phyloP scores from a whole-genome alignment of 768 basidiomycete species.

The Termitomyces sp. region DNA sequence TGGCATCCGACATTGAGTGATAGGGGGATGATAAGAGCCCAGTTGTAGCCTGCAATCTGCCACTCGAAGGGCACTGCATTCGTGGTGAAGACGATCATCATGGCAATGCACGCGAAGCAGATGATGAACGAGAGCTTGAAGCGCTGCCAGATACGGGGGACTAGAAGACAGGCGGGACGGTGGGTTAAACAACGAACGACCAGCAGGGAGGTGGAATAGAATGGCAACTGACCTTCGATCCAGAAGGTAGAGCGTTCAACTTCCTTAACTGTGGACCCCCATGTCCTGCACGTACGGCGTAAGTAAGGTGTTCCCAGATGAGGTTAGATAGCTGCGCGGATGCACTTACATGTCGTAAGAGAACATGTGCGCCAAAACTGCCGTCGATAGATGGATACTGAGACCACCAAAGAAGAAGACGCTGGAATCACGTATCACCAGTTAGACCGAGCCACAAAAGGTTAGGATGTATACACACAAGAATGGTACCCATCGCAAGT shows the following conservation, averaged over 20 bases:
- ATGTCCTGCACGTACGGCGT: slow-evolving; percentile 32
- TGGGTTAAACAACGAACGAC: background rate
- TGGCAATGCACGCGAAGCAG: slow-evolving; percentile 53
- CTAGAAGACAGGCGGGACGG: slow-evolving; percentile 22
- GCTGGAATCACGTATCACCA: slow-evolving; percentile 29
- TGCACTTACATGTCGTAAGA: slow-evolving; percentile 52
- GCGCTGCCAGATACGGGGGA: slow-evolving; percentile 76
- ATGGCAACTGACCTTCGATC: slow-evolving; percentile 50
- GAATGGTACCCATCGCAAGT: slow-evolving; percentile 66
- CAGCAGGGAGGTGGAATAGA: background rate
- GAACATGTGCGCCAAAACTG: slow-evolving; percentile 65
- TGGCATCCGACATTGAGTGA: slow-evolving; percentile 66
- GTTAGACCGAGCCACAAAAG: background rate
- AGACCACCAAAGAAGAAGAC: slow-evolving; percentile 77
- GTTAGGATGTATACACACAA: slow-evolving; percentile 45
- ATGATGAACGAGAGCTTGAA: slow-evolving; percentile 74
- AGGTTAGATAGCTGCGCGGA: background rate
- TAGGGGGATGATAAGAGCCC: slow-evolving; percentile 75
- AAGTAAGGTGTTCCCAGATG: background rate
- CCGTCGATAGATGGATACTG: slow-evolving; percentile 66
- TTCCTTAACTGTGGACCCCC: slow-evolving; percentile 68
- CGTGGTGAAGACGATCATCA: slow-evolving; percentile 59
- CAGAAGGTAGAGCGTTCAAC: slow-evolving; percentile 87
- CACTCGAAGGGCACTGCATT: slow-evolving; percentile 59
- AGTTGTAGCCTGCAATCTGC: slow-evolving; percentile 59